Evolutionary conservation across 805 yeast species (phyloP).

Genomic region (Wickerhamomyces strasburgensis): DNA sequence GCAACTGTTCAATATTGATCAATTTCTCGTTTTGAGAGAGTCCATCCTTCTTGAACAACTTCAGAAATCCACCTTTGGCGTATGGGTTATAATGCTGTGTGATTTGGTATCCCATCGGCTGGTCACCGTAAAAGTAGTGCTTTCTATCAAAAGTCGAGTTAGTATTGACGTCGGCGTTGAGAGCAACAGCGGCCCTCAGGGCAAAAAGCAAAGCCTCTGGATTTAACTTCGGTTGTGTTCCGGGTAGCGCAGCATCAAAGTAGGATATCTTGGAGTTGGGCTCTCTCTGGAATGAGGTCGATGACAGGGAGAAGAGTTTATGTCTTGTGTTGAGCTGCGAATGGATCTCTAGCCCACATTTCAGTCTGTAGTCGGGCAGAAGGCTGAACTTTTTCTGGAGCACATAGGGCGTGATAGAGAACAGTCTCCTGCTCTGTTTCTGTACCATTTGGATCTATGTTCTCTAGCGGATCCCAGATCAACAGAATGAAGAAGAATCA

Average conservation of each 20-base stretch:
- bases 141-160: slow-evolving; percentile 80
- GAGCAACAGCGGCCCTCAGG: slow-evolving; percentile 63
- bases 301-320: slow-evolving; percentile 72
- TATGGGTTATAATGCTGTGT: slow-evolving; percentile 85
- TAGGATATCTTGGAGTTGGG: slow-evolving; percentile 73
- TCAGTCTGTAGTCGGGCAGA: slow-evolving; percentile 36
- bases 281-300: slow-evolving; percentile 38
- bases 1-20: slow-evolving; percentile 73
- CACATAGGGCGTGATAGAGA: slow-evolving; percentile 3
- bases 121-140: slow-evolving; percentile 95
- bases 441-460: no score
- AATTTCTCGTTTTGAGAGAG: slow-evolving; percentile 38
- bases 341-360: slow-evolving; percentile 91
- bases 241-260: slow-evolving; percentile 86
- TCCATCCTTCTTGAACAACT: slow-evolving; percentile 48
- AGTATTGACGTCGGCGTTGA: slow-evolving; percentile 52
- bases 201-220: slow-evolving; percentile 70
- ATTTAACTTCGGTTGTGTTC: slow-evolving; percentile 82
- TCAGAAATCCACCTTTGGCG: slow-evolving; percentile 61
- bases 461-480: no score
- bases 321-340: slow-evolving; percentile 73
- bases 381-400: slow-evolving; percentile 5
- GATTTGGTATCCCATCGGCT: slow-evolving; percentile 92
- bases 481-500: no score
- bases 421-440: neutral